A percentile compares a stretch with the other conserved stretches of the same genome.
phyloP scores from a whole-genome alignment of 441 rosid species.

The Gossypium aridum region DNA sequence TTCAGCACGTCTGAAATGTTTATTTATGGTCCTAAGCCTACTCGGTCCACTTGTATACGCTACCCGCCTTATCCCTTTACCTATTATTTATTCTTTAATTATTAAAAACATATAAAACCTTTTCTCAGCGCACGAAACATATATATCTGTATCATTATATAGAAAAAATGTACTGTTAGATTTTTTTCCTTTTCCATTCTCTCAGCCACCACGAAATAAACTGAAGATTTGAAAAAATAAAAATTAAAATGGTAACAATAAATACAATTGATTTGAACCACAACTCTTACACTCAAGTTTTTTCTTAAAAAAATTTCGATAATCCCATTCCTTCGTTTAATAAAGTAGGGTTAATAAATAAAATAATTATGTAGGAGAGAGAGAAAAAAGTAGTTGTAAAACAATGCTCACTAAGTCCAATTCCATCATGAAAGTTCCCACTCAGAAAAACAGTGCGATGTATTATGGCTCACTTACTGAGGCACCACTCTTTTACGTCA shows the following conservation, averaged over 20 bases:
- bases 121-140: too few relatives aligned
- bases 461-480: slow-evolving; percentile 13
- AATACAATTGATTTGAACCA: too few relatives aligned
- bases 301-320: background rate
- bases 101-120: too few relatives aligned
- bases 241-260: too few relatives aligned
- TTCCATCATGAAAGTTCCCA: background rate
- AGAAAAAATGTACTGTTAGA: too few relatives aligned
- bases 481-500: background rate
- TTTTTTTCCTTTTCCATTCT: too few relatives aligned
- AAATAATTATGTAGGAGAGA: background rate
- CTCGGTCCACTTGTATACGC: background rate
- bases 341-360: background rate
- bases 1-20: background rate
- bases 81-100: background rate
- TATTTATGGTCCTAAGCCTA: background rate
- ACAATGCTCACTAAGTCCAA: background rate
- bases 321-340: too few relatives aligned
- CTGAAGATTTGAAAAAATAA: too few relatives aligned
- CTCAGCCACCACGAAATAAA: too few relatives aligned
- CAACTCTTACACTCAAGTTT: too few relatives aligned
- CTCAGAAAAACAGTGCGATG: background rate
- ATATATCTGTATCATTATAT: too few relatives aligned
- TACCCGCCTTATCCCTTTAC: background rate
- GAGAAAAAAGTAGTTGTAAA: background rate